phyloP scores from a whole-genome alignment of 768 basidiomycete species.

The Leccinum variicolor region DNA sequence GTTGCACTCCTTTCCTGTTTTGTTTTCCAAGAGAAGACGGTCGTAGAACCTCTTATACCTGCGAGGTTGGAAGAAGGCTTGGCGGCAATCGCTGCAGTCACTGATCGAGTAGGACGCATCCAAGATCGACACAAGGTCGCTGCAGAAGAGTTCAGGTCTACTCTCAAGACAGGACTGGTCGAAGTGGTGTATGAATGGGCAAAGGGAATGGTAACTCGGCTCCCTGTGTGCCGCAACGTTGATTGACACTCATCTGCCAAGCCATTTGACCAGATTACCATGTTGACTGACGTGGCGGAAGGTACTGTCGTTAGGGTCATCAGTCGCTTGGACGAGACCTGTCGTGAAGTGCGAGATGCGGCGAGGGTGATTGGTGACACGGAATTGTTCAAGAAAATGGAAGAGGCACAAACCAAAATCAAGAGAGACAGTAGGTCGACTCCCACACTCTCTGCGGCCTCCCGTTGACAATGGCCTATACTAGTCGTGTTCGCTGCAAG shows the following conservation, averaged over 20 bases:
- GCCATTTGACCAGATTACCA: constrained; percentile 95
- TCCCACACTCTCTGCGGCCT: background rate
- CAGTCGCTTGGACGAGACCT: constrained; percentile 94
- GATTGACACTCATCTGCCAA: constrained; percentile 30
- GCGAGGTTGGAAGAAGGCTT: constrained; percentile 78
- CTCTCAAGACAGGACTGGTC: constrained; percentile 85
- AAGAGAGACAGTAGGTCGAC: constrained; percentile 86
- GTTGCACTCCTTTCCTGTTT: constrained; percentile 95
- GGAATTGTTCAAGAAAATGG: constrained; percentile 97
- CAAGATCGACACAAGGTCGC: constrained; percentile 80
- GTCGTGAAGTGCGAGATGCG: constrained; percentile 94
- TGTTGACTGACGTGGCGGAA: constrained; percentile 91
- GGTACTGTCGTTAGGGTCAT: constrained; percentile 97
- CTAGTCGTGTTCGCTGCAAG: constrained; percentile 85
- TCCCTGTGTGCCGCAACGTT: background rate
- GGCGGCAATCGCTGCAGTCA: constrained; percentile 72
- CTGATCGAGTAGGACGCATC: constrained; percentile 72
- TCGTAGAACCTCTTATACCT: constrained; percentile 79
- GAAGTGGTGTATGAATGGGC: constrained; percentile 99
- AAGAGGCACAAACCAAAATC: constrained; percentile 89
- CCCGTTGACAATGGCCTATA: constrained; percentile 6
- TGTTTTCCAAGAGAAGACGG: constrained; percentile 98
- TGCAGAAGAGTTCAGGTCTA: constrained; percentile 72
- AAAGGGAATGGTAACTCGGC: constrained; percentile 84
- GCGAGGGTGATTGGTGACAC: constrained; percentile 97